Evolutionary conservation across 495 filamentous ascomycete species (phyloP).

Genomic region (Xylaria cubensis): DNA sequence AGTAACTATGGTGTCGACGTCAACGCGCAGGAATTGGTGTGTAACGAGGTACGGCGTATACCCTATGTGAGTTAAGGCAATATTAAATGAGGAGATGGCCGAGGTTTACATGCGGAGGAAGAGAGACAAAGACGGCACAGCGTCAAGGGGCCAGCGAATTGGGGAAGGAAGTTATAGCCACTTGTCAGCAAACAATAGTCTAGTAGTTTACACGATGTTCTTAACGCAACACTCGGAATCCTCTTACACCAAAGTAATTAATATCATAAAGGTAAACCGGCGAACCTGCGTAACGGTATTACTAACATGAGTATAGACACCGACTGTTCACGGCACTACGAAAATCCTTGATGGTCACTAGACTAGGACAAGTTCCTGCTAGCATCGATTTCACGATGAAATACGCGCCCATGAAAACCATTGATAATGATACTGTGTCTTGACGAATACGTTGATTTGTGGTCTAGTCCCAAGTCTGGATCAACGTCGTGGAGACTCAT

Average conservation of each 20-base stretch:
- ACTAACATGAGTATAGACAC: neutral
- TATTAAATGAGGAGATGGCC: slow-evolving; percentile 17
- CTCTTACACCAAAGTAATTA: slow-evolving; percentile 10
- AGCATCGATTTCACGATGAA: neutral
- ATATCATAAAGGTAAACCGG: slow-evolving; percentile 22
- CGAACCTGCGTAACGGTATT: neutral
- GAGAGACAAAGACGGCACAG: slow-evolving; percentile 11
- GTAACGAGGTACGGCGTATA: neutral
- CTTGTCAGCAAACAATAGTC: neutral
- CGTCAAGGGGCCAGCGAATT: slow-evolving; percentile 16
- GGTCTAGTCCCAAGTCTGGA: slow-evolving; percentile 16
- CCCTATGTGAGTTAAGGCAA: neutral
- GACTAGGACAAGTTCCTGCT: neutral
- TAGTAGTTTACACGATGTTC: slow-evolving; percentile 18
- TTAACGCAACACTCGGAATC: neutral
- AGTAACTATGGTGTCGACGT: neutral
- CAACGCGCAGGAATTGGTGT: neutral
- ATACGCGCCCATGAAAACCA: neutral
- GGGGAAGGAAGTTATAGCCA: slow-evolving; percentile 21
- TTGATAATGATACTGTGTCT: neutral
- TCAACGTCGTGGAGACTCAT: neutral
- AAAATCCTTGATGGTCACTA: slow-evolving; percentile 12
- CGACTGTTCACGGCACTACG: neutral
- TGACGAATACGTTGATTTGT: neutral
- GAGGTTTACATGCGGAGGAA: slow-evolving; percentile 19